Percentiles rank a stretch among this genome's conserved stretches.
Evolutionary conservation across 768 basidiomycete genomes (phyloP).

Genomic region (Lactarius vividus): DNA sequence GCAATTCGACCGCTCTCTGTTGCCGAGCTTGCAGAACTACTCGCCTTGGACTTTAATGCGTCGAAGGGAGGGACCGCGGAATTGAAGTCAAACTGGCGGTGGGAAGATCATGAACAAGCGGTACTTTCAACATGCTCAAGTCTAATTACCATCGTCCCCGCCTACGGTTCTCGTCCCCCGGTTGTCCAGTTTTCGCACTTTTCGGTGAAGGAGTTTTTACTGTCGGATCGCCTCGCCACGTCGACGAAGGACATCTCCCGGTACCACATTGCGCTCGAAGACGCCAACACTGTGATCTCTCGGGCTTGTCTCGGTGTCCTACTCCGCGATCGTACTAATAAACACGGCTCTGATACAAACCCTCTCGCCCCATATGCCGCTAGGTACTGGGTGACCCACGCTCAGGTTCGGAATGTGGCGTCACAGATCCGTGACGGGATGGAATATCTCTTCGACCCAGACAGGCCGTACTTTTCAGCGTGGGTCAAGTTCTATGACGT

Average conservation of each 20-base stretch:
- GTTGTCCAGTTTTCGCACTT: not conserved
- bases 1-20: not conserved
- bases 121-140: not conserved
- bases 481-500: not conserved
- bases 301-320: not conserved
- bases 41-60: not conserved
- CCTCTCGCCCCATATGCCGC: not conserved
- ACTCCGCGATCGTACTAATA: not conserved
- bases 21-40: not conserved
- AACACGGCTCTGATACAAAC: not conserved
- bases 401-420: too few species aligned
- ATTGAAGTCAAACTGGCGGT: not conserved
- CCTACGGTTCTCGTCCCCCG: too few species aligned
- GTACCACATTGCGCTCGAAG: not conserved
- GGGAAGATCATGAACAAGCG: not conserved
- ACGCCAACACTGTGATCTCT: not conserved
- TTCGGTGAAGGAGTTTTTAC: not conserved
- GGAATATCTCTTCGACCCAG: too few species aligned
- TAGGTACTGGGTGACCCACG: not conserved
- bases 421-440: too few species aligned
- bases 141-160: not conserved
- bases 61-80: not conserved
- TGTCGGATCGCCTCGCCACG: not conserved
- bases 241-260: not conserved
- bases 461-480: too few species aligned